Evolutionary conservation across 176 grass and related monocot genomes (phyloP), one percentile per base, ranked within the genome.

Genomic region (Musa schizocarpa): DNA sequence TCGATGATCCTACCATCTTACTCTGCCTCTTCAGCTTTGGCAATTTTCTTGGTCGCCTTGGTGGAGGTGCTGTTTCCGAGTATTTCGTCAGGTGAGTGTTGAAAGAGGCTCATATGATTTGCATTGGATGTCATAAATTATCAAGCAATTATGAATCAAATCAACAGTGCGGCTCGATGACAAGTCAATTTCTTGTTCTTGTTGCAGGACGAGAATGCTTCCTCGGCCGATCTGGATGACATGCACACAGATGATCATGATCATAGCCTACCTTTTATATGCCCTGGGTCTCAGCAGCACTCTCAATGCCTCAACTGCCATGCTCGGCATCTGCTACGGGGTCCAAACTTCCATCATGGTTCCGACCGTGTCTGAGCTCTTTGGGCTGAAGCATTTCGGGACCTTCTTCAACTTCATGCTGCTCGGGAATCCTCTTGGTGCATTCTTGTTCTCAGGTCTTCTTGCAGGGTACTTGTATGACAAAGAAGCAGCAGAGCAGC

Each of bases 11-110:
- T 0, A 63, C 74, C 19, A 76, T 76, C 17, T 76, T 76, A 29
- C 13, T 76, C 56, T 76, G 56, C 21, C 74, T 76, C 57, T 63
- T 76, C 74, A 63, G 74, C 57, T 63, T 63, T 43, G 55, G 57
- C 17, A 63, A 51, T 51, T 76, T 76, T 23, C 34, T 63, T 5
- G 74, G 56, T 17, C 74, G 74, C 14, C 54, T 76, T 14, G 74
- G 27, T 22, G 54, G 29, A 12, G 56, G 56, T 49, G 57, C 56
- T 14, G 34, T 63, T 50, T 63, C 74, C n/a, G 57, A 76, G 19
- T 19, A 76, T n/a, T 63, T 63, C 3, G 34, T 76, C 26, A 61
- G 57, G 74, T 63, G 16, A 57, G 54, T 57, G 34, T 43, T 43
- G 34, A 43, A 43, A 43, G 34, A 43, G 6, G 34, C 34, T 34